A percentile compares a stretch with the other conserved stretches of the same genome.
phyloP scores from a whole-genome alignment of 768 basidiomycete species.

The Lentinula raphanica region DNA sequence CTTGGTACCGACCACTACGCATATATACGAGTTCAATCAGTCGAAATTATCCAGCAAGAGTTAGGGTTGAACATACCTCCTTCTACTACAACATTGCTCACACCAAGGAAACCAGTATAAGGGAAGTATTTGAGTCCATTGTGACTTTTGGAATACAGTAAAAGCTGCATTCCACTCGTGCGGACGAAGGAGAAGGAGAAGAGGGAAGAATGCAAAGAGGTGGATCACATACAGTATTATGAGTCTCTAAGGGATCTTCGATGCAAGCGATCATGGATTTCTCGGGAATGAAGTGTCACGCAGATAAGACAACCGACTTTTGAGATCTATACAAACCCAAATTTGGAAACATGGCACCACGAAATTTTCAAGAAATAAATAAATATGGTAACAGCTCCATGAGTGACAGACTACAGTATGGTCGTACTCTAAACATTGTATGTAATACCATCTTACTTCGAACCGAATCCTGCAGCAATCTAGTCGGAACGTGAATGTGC shows the following conservation, averaged over 20 bases:
- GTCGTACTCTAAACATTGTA: neutral
- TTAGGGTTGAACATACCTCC: slow-evolving; percentile 35
- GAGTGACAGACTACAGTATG: too few species aligned
- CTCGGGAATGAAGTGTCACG: slow-evolving; percentile 6
- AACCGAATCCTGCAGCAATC: neutral
- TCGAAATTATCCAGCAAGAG: slow-evolving; percentile 10
- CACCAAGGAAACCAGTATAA: slow-evolving; percentile 70
- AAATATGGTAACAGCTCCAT: slow-evolving; percentile 5
- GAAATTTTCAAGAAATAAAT: slow-evolving; percentile 4
- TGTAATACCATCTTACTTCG: neutral
- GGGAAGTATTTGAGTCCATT: slow-evolving; percentile 56
- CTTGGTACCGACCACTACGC: slow-evolving; percentile 56
- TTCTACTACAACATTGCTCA: slow-evolving; percentile 75
- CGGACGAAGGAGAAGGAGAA: slow-evolving; percentile 19
- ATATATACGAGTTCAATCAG: slow-evolving; percentile 22
- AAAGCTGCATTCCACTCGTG: slow-evolving; percentile 6
- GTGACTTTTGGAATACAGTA: slow-evolving; percentile 5
- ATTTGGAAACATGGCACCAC: slow-evolving; percentile 6
- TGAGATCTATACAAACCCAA: neutral
- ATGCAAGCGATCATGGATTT: slow-evolving; percentile 3
- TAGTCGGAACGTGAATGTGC: neutral
- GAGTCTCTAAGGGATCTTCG: slow-evolving; percentile 6
- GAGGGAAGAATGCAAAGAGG: slow-evolving; percentile 19
- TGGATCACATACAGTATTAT: slow-evolving; percentile 24
- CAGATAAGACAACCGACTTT: slow-evolving; percentile 1